Evolutionary conservation across 2,329 filamentous ascomycete species (phyloP).

Genomic region (Botrytis medusae): DNA sequence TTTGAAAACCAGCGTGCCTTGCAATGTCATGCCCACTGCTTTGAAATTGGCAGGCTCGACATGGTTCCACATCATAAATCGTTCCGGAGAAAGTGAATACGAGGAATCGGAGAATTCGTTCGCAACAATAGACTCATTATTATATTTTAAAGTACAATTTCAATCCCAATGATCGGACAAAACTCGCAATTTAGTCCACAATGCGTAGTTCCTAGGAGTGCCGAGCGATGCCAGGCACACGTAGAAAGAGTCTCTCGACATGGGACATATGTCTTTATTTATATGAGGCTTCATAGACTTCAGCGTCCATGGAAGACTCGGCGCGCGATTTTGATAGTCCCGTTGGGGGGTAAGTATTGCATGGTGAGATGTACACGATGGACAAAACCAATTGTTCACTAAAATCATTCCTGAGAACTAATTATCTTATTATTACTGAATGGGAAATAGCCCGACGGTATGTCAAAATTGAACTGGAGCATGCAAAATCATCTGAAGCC

Average conservation of each 20-base stretch:
- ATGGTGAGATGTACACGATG: no score
- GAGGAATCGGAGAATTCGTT: rapidly evolving
- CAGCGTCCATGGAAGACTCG: neutral
- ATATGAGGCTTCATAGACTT: neutral
- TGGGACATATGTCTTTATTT: neutral
- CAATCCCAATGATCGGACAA: neutral
- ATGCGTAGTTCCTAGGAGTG: neutral
- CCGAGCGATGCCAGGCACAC: neutral
- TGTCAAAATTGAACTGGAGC: no score
- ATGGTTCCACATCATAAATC: neutral
- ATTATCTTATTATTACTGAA: no score
- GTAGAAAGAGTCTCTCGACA: neutral
- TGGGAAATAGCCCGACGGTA: no score
- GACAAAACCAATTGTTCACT: no score
- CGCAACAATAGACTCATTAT: neutral
- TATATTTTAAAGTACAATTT: neutral
- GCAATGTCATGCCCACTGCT: neutral
- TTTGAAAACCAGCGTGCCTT: neutral
- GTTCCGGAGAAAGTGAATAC: neutral
- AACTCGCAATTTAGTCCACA: neutral
- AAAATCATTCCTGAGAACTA: no score
- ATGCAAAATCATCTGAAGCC: no score
- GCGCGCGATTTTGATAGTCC: neutral
- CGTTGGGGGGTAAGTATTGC: neutral
- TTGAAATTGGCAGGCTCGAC: neutral